Percentiles rank a stretch among this genome's conserved stretches.
Conservation (phyloP, 2,329 filamentous ascomycete genomes). For the Fusarium nodosum region DNA sequence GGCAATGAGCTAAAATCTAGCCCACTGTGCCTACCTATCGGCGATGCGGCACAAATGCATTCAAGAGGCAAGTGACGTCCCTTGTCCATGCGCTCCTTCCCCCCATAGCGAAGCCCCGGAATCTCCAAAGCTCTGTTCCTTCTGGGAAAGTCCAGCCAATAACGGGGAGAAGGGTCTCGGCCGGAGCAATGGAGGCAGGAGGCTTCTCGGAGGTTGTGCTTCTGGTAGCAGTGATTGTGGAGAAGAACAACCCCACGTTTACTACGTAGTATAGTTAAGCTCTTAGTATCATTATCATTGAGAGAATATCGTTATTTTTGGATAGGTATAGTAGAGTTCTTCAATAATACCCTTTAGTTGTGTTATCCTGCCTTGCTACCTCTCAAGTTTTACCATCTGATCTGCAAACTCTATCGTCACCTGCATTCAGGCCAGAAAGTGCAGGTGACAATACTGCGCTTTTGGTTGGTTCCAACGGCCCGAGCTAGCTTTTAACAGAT, state of each 20-base stretch:
- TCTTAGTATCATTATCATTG: not conserved
- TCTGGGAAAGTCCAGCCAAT: constrained; percentile 23
- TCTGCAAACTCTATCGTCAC: constrained; percentile 3
- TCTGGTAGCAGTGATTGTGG: constrained; percentile 20
- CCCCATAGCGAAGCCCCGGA: constrained; percentile 19
- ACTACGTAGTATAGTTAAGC: not conserved
- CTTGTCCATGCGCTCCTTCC: constrained; percentile 25
- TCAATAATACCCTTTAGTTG: not conserved
- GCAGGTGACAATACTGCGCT: constrained; percentile 16
- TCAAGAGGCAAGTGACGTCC: constrained; percentile 45
- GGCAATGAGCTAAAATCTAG: constrained; percentile 10
- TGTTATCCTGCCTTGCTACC: not conserved
- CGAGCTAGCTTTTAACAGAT: constrained; percentile 20
- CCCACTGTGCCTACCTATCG: constrained; percentile 6
- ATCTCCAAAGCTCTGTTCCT: constrained; percentile 16
- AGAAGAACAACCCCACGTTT: constrained; percentile 27
- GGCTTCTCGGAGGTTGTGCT: constrained; percentile 20
- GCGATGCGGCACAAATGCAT: constrained; percentile 44
- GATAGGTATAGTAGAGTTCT: not conserved
- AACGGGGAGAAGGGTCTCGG: constrained; percentile 23
- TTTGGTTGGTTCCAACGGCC: constrained; percentile 38
- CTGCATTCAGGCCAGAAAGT: not conserved
- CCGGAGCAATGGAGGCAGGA: constrained; percentile 45
- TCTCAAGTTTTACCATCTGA: not conserved
- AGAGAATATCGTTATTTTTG: too few species aligned